These are phyloP conservation scores for Fraxinus nigra DNA, from an alignment of 305 asterid genomes.

Conservation along the genomic window DNA sequence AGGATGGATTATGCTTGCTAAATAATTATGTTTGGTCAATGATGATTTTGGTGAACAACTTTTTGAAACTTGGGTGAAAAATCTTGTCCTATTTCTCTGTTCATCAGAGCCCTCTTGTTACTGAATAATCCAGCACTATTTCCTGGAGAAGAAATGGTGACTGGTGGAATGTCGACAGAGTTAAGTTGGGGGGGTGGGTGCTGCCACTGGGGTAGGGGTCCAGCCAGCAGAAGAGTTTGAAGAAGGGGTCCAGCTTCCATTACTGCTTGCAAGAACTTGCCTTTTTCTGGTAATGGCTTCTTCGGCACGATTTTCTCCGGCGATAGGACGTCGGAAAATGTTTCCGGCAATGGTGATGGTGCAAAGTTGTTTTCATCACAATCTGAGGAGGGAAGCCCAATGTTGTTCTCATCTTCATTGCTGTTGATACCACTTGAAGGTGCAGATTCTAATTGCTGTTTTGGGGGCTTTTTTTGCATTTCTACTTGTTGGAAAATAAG, in stretches of 20 bases:
- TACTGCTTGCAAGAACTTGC: conserved; percentile 82
- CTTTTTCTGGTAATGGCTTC: conserved; percentile 68
- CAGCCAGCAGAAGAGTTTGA: conserved; percentile 83
- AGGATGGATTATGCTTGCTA: conserved; percentile 34
- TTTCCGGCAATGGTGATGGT: conserved; percentile 13
- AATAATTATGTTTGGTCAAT: conserved; percentile 49
- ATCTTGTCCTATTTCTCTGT: conserved; percentile 32
- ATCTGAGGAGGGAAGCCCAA: conserved; percentile 42
- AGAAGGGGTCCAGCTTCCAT: conserved; percentile 94
- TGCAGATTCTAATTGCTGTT: conserved; percentile 27
- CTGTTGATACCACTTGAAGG: conserved; percentile 54
- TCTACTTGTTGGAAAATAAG: conserved; percentile 45
- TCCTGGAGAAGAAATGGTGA: conserved; percentile 55
- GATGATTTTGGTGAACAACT: conserved; percentile 65
- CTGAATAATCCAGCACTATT: conserved; percentile 36
- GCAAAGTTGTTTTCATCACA: conserved; percentile 41
- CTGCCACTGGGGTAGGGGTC: conserved; percentile 98
- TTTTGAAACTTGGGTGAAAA: conserved; percentile 61
- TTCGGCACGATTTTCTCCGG: conserved; percentile 34
- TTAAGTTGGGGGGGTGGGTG: conserved; percentile 93
- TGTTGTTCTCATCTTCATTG: conserved; percentile 49
- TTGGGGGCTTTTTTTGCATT: conserved; percentile 27
- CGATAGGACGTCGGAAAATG: conserved; percentile 12
- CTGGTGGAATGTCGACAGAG: conserved; percentile 87
- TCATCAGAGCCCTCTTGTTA: conserved; percentile 46